Base-by-base conservation (phyloP, 768 basidiomycete species). In the Clitopilus hobsonii region DNA sequence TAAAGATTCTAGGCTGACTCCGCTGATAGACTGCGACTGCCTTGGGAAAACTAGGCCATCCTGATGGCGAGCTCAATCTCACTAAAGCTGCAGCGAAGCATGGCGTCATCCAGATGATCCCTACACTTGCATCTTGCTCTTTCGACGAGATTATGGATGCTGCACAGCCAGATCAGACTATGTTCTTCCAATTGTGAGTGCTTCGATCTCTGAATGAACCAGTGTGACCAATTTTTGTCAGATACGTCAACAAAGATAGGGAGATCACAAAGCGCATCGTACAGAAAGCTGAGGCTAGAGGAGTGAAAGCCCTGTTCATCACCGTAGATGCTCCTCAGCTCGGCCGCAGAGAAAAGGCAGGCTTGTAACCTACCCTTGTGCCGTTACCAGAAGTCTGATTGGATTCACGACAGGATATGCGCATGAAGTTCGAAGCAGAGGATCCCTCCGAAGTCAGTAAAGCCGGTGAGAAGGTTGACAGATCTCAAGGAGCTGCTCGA, bases 291-390 rank as follows among this genome's bases (percentile, higher is more conserved):
- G 94, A 95, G 70, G 74, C 79, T 58, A 83, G 94, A 24, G 96
- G 96, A 1, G 82, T 99, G 65, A 95, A 94, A 68, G 96, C 81
- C 3, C 74, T 98, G 11, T 98, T 98, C 70, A 97, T 98, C 67
- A 98, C 96, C 0, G 96, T 98, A 24, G 96, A 98, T 71, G 96
- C 96, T 0, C 96, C 96, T 5, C 94, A 97, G 61, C 85, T 98
- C 8, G 96, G 96, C 41, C 83, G 94, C 11, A 81, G 95, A 56
- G 94, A 96, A 68, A 94, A 95, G 72, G 84, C 74, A 53, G 25
- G 47, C 38, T 26, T 22, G 7, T 32, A n/a, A n/a, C n/a, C 18
- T 24, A 22, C 18, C 20, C 27, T 18, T 38, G 13, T 14, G 41
- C 41, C 36, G 5, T 23, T 24, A 30, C 7, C 27, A 5, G 14